phyloP scores from a whole-genome alignment of 208 protist genomes.

The Phytomonas serpens region DNA sequence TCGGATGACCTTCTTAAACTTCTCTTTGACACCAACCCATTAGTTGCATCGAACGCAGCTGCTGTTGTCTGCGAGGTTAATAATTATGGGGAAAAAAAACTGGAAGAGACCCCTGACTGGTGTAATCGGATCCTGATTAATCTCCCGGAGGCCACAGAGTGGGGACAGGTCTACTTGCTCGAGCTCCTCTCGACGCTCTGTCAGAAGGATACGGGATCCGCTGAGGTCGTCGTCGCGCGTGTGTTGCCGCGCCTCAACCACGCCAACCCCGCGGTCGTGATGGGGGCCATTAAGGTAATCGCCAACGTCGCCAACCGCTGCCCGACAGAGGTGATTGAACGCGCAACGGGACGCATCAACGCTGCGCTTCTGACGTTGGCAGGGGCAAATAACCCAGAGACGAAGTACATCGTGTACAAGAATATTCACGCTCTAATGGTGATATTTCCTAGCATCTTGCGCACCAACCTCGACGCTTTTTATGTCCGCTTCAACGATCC shows the following conservation, averaged over 20 bases:
- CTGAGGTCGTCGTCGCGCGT: slow-evolving; percentile 89
- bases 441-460: slow-evolving; percentile 92
- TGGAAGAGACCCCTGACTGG: slow-evolving; percentile 61
- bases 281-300: slow-evolving; percentile 95
- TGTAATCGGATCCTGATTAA: slow-evolving; percentile 94
- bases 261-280: slow-evolving; percentile 97
- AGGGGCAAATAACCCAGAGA: slow-evolving; percentile 81
- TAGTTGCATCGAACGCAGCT: slow-evolving; percentile 97
- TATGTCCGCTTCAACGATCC: slow-evolving; percentile 99
- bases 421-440: slow-evolving; percentile 99
- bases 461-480: slow-evolving; percentile 91
- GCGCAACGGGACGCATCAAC: slow-evolving; percentile 89
- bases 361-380: slow-evolving; percentile 91
- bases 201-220: slow-evolving; percentile 53
- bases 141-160: slow-evolving; percentile 96
- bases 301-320: slow-evolving; percentile 52
- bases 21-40: slow-evolving; percentile 95
- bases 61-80: slow-evolving; percentile 94
- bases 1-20: slow-evolving; percentile 83
- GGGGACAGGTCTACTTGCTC: slow-evolving; percentile 98
- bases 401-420: slow-evolving; percentile 98
- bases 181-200: slow-evolving; percentile 90
- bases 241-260: slow-evolving; percentile 95
- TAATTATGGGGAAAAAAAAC: background rate
- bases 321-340: slow-evolving; percentile 42